phyloP scores from a whole-genome alignment of 805 yeast species.

The Pichia gijzeniarum region DNA sequence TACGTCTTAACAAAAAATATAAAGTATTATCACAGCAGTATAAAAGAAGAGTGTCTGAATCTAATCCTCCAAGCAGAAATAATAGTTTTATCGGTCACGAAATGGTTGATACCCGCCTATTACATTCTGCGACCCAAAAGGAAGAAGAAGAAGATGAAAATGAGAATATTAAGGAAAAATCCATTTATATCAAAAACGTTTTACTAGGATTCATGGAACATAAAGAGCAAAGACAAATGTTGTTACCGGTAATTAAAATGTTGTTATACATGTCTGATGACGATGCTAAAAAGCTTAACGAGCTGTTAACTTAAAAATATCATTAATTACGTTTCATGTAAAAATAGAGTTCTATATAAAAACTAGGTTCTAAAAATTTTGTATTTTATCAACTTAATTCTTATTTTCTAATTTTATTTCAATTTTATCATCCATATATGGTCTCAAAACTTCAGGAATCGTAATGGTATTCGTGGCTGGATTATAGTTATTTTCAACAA shows the following conservation, averaged over 20 bases:
- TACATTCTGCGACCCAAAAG: conserved; percentile 1
- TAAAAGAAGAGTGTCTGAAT: conserved; percentile 26
- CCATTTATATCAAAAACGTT: conserved; percentile 83
- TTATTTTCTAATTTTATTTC: conserved; percentile 17
- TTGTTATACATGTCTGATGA: conserved; percentile 58
- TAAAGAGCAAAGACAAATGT: conserved; percentile 80
- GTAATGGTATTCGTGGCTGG: conserved; percentile 43
- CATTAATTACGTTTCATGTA: neutral
- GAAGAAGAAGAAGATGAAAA: conserved; percentile 12
- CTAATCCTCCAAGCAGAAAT: conserved; percentile 18
- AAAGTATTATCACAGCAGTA: conserved; percentile 57
- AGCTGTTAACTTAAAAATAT: conserved; percentile 1
- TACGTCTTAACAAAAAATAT: conserved; percentile 64
- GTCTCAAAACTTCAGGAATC: conserved; percentile 63
- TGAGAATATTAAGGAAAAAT: conserved; percentile 37
- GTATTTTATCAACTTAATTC: no score
- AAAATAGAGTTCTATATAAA: no score
- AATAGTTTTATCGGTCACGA: conserved; percentile 1
- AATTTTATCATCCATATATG: conserved; percentile 64
- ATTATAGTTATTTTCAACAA: conserved; percentile 81
- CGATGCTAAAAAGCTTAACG: conserved; percentile 64
- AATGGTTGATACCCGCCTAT: conserved; percentile 5
- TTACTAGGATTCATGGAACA: conserved; percentile 88
- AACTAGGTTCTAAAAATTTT: no score
- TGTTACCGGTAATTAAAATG: conserved; percentile 80